These are phyloP conservation scores for apple (Malus domestica) DNA, from an alignment of 306 rosid genomes.

Conservation along the genomic window ASM211411v1 NC_041798.1:8368001-8368500, in stretches of 20 bases:
- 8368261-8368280: too few species aligned
- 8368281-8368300: too few species aligned
- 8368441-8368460: conserved; percentile 88
- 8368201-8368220: too few species aligned
- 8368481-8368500: conserved; percentile 12
- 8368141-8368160: too few species aligned
- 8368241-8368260: too few species aligned
- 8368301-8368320: not conserved
- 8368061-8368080: too few species aligned
- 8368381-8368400: conserved; percentile 76
- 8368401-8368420: conserved; percentile 74
- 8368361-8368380: conserved; percentile 94
- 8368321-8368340: not conserved
- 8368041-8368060: not conserved
- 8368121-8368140: too few species aligned
- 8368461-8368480: conserved; percentile 91
- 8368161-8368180: too few species aligned
- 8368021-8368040: not conserved
- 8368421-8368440: conserved; percentile 93
- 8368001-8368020: not conserved
- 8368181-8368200: too few species aligned
- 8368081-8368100: too few species aligned
- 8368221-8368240: too few species aligned
- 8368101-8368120: too few species aligned
- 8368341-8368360: conserved; percentile 58